A percentile compares a stretch with the other conserved stretches of the same genome.
Evolutionary conservation across 371 early-diverging fungal species (phyloP).

Genomic region (Smittium mucronatum): DNA sequence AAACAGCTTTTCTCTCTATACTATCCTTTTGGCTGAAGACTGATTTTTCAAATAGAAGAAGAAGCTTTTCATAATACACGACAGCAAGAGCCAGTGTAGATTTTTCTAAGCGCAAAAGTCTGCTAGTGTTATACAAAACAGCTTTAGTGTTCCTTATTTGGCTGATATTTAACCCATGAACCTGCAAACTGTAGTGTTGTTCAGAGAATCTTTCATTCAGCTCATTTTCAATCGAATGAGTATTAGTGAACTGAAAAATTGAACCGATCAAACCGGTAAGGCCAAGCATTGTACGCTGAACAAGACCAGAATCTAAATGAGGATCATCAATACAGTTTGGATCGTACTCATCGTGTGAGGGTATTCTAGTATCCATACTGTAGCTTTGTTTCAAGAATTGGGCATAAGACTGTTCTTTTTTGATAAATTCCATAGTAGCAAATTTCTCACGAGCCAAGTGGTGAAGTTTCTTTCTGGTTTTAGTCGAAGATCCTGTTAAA

Average conservation of each 20-base stretch:
- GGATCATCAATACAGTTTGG: conserved; percentile 47
- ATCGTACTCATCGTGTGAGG: neutral
- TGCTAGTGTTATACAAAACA: conserved; percentile 35
- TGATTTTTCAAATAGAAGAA: conserved; percentile 27
- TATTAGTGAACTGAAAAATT: conserved; percentile 42
- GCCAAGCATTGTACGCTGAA: conserved; percentile 41
- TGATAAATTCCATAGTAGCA: neutral
- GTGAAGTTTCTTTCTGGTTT: neutral
- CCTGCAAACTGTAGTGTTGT: conserved; percentile 38
- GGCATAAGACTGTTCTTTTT: neutral
- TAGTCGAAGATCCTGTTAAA: neutral
- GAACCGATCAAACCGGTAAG: conserved; percentile 49
- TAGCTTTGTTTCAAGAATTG: neutral
- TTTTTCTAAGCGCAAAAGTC: conserved; percentile 58
- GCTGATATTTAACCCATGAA: conserved; percentile 39
- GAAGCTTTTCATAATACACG: conserved; percentile 88
- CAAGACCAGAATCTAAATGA: conserved; percentile 39
- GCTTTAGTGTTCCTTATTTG: conserved; percentile 45
- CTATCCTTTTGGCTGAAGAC: neutral
- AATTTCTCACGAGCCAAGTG: neutral
- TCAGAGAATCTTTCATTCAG: conserved; percentile 45
- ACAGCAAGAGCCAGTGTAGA: conserved; percentile 78
- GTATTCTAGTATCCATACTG: neutral
- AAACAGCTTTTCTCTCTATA: neutral
- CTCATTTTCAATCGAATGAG: conserved; percentile 45